Base-by-base conservation (phyloP, 306 rosid species). In the Ormosia emarginata region DNA sequence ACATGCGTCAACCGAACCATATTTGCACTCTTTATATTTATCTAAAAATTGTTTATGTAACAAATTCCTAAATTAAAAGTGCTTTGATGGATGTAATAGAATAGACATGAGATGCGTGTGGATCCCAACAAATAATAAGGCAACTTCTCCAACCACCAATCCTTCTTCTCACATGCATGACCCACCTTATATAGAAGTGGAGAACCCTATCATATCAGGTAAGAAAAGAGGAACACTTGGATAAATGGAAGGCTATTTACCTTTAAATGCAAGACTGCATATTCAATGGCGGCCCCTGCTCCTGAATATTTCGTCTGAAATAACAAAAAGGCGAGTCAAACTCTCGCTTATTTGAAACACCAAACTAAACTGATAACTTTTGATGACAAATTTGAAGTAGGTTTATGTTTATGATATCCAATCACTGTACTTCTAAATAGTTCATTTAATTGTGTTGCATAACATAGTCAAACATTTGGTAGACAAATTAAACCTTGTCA, bases 241-340 rank as follows among this genome's bases (percentile, higher is more conserved):
- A 29, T 12, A 6, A 76, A n/a, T 65, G 63, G 9, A 3, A 13
- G 34, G 13, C 68, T 59, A 57, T 77, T 80, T 64, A 92, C 99
- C 91, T 95, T 95, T 50, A 95, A 88, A 79, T 93, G 92, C 71
- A 87, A 8, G 2, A 95, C 93, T 10, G 98, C 99, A 89, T 95
- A 95, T 87, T 95, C 99, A 85, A 95, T 88, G 81, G 99, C 99
- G 2, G 99, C 99, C 81, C 99, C 99, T 18, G 86, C 86, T 85
- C 99, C 99, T 3, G 97, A 79, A 79, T 90, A 84, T 80, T 89
- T 95, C 32, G 79, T 90, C 99, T 95, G 91, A 88, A 81, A 2
- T 24, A 53, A 56, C 50, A 50, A 67, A 57, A 64, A 17, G 72
- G 32, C n/a, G 7, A 13, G 78, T 82, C 82, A 85, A 82, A 71